Conservation (phyloP, 306 rosid species). For the Vigna mungo region DNA sequence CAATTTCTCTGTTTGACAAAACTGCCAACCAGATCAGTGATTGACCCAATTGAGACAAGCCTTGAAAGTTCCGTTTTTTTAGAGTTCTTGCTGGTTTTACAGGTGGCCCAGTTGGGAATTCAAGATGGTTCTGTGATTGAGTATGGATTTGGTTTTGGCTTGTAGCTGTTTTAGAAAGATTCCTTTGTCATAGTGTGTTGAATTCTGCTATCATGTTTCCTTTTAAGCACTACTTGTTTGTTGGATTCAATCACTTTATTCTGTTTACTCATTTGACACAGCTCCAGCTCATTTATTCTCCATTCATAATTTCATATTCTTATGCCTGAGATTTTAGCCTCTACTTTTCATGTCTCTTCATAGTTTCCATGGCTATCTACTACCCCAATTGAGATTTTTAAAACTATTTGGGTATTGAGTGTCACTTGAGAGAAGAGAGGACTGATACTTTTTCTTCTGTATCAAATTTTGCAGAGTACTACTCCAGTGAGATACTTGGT, state of each 20-base stretch:
- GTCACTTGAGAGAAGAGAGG: constrained; percentile 12
- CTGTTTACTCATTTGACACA: constrained; percentile 2
- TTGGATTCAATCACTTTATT: constrained; percentile 32
- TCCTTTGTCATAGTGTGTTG: constrained; percentile 41
- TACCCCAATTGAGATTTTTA: neutral
- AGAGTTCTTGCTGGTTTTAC: constrained; percentile 43
- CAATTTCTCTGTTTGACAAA: constrained; percentile 17
- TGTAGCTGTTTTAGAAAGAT: constrained; percentile 34
- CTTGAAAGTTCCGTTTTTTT: constrained; percentile 2
- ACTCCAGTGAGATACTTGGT: constrained; percentile 28
- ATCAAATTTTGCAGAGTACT: constrained; percentile 39
- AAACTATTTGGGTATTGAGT: constrained; percentile 25
- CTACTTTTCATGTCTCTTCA: neutral
- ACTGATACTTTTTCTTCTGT: constrained; percentile 13
- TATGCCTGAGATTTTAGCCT: constrained; percentile 6
- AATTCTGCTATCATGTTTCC: constrained; percentile 26
- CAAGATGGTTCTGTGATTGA: constrained; percentile 45
- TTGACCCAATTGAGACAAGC: constrained; percentile 47
- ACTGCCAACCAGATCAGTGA: constrained; percentile 58
- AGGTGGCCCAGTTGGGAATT: constrained; percentile 43
- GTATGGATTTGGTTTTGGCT: constrained; percentile 34
- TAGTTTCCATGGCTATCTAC: constrained; percentile 25
- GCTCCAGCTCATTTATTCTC: neutral
- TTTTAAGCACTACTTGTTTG: constrained; percentile 35
- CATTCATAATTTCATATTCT: constrained; percentile 35